Evolutionary conservation across 345 rosid species (phyloP), one percentile per base, ranked within the genome.

Genomic region (Chamaenerion angustifolium): DNA sequence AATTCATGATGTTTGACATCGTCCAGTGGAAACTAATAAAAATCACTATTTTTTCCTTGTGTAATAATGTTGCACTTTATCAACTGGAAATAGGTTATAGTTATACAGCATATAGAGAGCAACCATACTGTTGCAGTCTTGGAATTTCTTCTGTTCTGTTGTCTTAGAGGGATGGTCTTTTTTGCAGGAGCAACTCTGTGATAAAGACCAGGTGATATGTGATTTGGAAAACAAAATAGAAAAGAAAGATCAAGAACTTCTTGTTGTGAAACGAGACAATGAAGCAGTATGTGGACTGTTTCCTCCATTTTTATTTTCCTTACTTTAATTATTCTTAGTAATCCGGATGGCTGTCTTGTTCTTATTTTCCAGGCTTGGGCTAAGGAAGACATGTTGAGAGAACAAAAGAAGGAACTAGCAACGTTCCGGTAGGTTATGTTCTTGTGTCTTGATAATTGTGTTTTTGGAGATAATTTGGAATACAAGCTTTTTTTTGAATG

Each of bases 381-480:
- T n/a, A 92, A 88, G 66, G 96, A 92, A 61, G 96, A 78, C 57
- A 82, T 87, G 51, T 68, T 92, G 12, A 78, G 85, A 63, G 96
- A 87, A 68, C 96, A 87, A 62, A 84, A 80, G 48, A 84, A 84
- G 63, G 98, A 92, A 66, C 66, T 92, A 49, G 85, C 83, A 52
- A 72, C 88, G 44, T 80, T 78, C 68, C 78, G 96, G 98, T 82
- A 43, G 19, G 71, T 45, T 25, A 43, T 53, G 14, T 2, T 40
- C 40, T 37, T 16, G 17, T 49, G 6, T 19, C 83, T 51, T 59
- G 81, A 68, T 58, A 23, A 42, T 56, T 43, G 45, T 0, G 14
- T 52, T 43, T 49, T 16, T 21, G 49, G 8, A 31, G 37, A 31
- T 31, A 31, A 31, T 31, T 4, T 31, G 37, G 37, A 31, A 31